A percentile compares a stretch with the other conserved stretches of the same genome.
Conservation (phyloP, 768 basidiomycete genomes). For the Suillus hirtellus region DNA sequence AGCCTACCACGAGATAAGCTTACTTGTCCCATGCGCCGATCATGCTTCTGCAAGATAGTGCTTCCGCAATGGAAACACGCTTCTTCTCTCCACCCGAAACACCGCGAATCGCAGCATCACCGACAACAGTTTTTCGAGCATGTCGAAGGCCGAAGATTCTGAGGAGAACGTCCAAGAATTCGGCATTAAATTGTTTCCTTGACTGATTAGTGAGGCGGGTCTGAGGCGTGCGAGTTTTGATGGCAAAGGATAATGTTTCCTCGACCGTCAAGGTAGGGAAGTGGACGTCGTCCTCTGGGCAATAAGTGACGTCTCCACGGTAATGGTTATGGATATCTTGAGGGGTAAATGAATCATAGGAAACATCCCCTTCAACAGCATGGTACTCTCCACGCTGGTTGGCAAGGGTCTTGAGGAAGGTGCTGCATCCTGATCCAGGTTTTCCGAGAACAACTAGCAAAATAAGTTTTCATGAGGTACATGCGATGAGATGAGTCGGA, state of each 20-base stretch:
- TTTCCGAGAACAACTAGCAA: slow-evolving; percentile 75
- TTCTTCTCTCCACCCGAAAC: slow-evolving; percentile 80
- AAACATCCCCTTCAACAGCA: slow-evolving; percentile 41
- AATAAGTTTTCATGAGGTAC: background rate
- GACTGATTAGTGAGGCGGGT: slow-evolving; percentile 20
- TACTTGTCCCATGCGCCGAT: slow-evolving; percentile 81
- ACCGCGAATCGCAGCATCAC: slow-evolving; percentile 75
- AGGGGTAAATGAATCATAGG: slow-evolving; percentile 46
- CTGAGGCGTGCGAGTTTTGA: slow-evolving; percentile 47
- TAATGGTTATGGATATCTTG: slow-evolving; percentile 47
- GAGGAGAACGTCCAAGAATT: slow-evolving; percentile 48
- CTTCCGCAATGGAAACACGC: slow-evolving; percentile 79
- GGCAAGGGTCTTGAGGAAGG: slow-evolving; percentile 53
- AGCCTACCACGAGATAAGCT: slow-evolving; percentile 14
- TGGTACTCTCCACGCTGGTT: slow-evolving; percentile 45
- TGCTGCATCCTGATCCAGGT: slow-evolving; percentile 63
- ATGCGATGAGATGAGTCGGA: slow-evolving; percentile 21
- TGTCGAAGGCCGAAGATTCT: slow-evolving; percentile 78
- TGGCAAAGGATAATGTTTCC: slow-evolving; percentile 52
- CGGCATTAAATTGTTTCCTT: slow-evolving; percentile 31
- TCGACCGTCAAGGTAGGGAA: slow-evolving; percentile 50
- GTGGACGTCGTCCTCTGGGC: slow-evolving; percentile 47
- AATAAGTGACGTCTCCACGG: slow-evolving; percentile 47
- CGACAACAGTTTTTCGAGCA: slow-evolving; percentile 70
- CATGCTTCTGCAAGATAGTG: slow-evolving; percentile 58